These are phyloP conservation scores for Mortierella sp. DNA, from an alignment of 371 early-diverging fungal genomes.

Conservation along the genomic window DNA sequence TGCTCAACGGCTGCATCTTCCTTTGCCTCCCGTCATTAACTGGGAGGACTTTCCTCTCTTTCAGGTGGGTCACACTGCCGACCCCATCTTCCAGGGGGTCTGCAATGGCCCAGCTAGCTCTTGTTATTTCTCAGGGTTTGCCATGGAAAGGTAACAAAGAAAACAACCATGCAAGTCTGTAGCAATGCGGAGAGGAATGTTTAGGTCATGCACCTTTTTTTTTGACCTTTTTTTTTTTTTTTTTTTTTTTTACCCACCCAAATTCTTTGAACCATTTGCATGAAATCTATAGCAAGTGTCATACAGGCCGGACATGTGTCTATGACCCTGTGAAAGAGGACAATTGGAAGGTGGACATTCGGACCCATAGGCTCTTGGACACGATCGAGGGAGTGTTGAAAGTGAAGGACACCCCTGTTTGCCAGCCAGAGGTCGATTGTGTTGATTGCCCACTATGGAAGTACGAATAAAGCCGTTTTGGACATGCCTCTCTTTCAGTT, in stretches of 20 bases:
- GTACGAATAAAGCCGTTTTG: slow-evolving; percentile 52
- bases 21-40: slow-evolving; percentile 60
- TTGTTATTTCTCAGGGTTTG: slow-evolving; percentile 93
- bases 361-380: slow-evolving; percentile 79
- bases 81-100: slow-evolving; percentile 92
- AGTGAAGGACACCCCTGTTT: slow-evolving; percentile 63
- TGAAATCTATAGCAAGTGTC: slow-evolving; percentile 59
- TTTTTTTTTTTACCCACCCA: slow-evolving; percentile 52
- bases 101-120: slow-evolving; percentile 78
- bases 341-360: slow-evolving; percentile 79
- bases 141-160: slow-evolving; percentile 74
- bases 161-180: background rate
- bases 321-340: slow-evolving; percentile 75
- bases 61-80: slow-evolving; percentile 92
- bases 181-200: too few relatives aligned
- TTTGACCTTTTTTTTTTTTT: too few relatives aligned
- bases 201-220: slow-evolving; percentile 6
- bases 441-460: slow-evolving; percentile 82
- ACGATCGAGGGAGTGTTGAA: slow-evolving; percentile 86
- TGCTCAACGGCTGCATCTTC: slow-evolving; percentile 85
- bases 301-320: slow-evolving; percentile 64
- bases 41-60: slow-evolving; percentile 78
- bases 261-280: background rate
- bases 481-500: too few relatives aligned
- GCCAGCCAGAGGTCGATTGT: slow-evolving; percentile 66